Percentiles rank a stretch among this genome's conserved stretches.
These are phyloP conservation scores for Eutrema japonicum DNA, from an alignment of 345 rosid genomes.

Conservation along the genomic window DNA sequence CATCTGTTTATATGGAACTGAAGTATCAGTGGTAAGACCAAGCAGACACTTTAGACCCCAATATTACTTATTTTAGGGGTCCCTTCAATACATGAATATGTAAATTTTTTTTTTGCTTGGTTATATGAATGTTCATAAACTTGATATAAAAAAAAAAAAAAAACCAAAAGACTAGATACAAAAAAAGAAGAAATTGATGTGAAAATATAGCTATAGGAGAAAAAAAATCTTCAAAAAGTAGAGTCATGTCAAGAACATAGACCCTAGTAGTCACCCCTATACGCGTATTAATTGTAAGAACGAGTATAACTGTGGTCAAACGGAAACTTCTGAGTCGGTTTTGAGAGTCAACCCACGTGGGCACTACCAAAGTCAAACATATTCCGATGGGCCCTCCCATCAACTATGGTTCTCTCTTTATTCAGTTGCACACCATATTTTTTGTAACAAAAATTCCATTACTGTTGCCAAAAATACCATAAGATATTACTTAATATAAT, in stretches of 20 bases:
- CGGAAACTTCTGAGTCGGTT: slow-evolving; percentile 26
- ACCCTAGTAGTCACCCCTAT: background rate
- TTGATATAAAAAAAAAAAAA: background rate
- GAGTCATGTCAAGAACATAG: slow-evolving; percentile 22
- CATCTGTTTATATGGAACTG: background rate
- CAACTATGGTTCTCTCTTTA: slow-evolving; percentile 28
- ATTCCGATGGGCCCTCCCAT: slow-evolving; percentile 30
- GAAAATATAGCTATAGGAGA: background rate
- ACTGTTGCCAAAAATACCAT: slow-evolving; percentile 25
- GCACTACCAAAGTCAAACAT: slow-evolving; percentile 35
- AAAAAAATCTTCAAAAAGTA: slow-evolving; percentile 9
- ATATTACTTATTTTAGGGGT: background rate
- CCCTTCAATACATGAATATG: background rate
- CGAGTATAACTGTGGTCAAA: slow-evolving; percentile 24
- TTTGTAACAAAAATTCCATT: slow-evolving; percentile 18
- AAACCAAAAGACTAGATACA: background rate
- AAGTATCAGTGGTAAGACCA: slow-evolving; percentile 1
- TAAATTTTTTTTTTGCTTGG: slow-evolving; percentile 5
- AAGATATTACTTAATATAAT: background rate
- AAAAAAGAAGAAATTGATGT: background rate
- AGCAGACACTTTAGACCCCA: slow-evolving; percentile 26
- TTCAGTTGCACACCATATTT: slow-evolving; percentile 26
- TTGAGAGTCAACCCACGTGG: slow-evolving; percentile 45
- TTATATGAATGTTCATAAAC: background rate
- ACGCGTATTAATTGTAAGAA: background rate